These are phyloP conservation scores for Geranium incanum DNA, from an alignment of 441 rosid species.

Conservation along the genomic window DNA sequence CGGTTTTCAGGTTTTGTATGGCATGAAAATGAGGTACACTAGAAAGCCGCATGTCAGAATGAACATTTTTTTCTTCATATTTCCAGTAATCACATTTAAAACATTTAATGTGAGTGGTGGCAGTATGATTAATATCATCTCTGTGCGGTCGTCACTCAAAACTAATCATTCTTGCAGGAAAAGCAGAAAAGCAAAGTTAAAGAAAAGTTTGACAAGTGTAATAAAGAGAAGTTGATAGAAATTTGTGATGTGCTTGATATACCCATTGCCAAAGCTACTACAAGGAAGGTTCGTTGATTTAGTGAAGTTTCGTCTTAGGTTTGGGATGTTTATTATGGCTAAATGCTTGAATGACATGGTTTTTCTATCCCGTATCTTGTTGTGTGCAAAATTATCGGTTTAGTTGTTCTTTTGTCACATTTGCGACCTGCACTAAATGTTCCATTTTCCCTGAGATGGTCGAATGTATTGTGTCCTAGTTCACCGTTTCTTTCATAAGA, in stretches of 20 bases:
- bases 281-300: slow-evolving; percentile 58
- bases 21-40: slow-evolving; percentile 79
- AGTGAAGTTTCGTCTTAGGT: not conserved
- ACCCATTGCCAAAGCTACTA: slow-evolving; percentile 46
- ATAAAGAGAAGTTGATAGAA: slow-evolving; percentile 77
- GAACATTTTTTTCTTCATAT: not conserved
- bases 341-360: not conserved
- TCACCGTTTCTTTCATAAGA: not conserved
- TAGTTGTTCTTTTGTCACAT: not conserved
- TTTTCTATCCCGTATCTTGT: not conserved
- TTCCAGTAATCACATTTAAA: not conserved
- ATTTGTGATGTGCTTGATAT: slow-evolving; percentile 77
- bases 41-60: not conserved
- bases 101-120: not conserved
- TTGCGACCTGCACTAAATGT: not conserved
- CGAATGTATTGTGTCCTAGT: not conserved
- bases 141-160: not conserved
- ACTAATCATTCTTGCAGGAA: slow-evolving; percentile 43
- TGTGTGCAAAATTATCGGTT: not conserved
- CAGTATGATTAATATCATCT: slow-evolving; percentile 6
- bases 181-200: slow-evolving; percentile 70
- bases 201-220: slow-evolving; percentile 82
- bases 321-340: not conserved
- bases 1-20: slow-evolving; percentile 93
- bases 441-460: not conserved